Conservation (phyloP, 352 stramenopile species). For the Thalassiosira delicatula region DNA sequence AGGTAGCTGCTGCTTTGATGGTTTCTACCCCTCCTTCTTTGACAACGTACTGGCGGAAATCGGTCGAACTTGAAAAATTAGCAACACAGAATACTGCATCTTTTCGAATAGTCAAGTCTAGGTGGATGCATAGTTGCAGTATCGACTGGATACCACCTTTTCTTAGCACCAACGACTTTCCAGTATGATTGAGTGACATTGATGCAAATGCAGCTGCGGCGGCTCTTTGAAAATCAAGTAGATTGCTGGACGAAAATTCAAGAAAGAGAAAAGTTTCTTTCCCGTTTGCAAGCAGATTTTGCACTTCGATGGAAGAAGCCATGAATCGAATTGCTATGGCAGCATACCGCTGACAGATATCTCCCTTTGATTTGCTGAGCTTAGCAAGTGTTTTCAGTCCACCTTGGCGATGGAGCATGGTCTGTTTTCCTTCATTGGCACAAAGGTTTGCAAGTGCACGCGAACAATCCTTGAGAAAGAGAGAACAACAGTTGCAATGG, state of each 20-base stretch:
- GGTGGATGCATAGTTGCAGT: conserved; percentile 88
- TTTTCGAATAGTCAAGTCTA: conserved; percentile 90
- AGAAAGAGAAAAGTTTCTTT: conserved; percentile 90
- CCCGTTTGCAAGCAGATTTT: conserved; percentile 91
- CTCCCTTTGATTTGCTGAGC: conserved; percentile 88
- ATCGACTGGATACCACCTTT: conserved; percentile 90
- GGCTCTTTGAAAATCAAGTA: conserved; percentile 87
- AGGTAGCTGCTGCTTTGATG: conserved; percentile 91
- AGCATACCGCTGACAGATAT: conserved; percentile 93
- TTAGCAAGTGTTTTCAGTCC: conserved; percentile 89
- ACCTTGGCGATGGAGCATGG: conserved; percentile 90
- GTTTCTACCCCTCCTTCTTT: conserved; percentile 95
- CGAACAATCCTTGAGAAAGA: conserved; percentile 85
- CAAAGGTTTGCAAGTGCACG: conserved; percentile 91
- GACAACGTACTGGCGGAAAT: conserved; percentile 92
- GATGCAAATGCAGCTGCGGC: conserved; percentile 91
- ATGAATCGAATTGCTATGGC: conserved; percentile 95
- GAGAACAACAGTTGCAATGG: too few relatives aligned
- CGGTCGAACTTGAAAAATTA: conserved; percentile 93
- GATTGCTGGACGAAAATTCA: conserved; percentile 88
- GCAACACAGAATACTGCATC: conserved; percentile 93
- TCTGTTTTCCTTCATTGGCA: conserved; percentile 94
- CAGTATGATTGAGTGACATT: conserved; percentile 92
- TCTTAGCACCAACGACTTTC: conserved; percentile 92
- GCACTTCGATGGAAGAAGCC: conserved; percentile 91